Evolutionary conservation across 345 rosid species (phyloP), one percentile per base, ranked within the genome.

Genomic region (Eucalyptus cladocalyx): DNA sequence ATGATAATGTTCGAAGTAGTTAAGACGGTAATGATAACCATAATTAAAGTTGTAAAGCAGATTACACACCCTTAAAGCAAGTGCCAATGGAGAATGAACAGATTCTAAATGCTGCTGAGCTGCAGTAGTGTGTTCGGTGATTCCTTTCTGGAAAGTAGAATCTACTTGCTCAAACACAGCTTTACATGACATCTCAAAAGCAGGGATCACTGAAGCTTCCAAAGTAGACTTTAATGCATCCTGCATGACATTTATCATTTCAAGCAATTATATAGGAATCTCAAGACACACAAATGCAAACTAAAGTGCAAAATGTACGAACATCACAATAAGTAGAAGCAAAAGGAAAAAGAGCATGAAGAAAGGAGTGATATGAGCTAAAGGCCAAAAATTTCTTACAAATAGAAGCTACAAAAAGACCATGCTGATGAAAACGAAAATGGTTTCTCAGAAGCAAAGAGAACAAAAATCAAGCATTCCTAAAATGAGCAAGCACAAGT

Each of bases 101-200:
- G 97, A 92, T 81, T 97, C 98, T 65, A 95, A 93, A 10, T 94
- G 96, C 90, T 96, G 98, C 92, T 94, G 95, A 80, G 96, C 95
- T 80, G 98, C 94, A 86, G 91, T 91, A 91, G 95, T 94, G 93
- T 96, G 98, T 90, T 97, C 97, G 32, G 90, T 88, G 89, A 97
- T 93, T 92, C 98, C 99, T 91, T 94, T 95, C 92, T 94, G 97
- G 87, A 97, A 97, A 43, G 98, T 90, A 48, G 96, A 89, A 93
- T 97, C 98, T 4, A 97, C 93, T 94, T 97, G 99, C 80, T 95
- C 98, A 93, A 97, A 97, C 98, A 97, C 94, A 56, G 96, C 93
- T 93, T 94, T 95, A 93, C 98, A 97, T 30, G 99, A 93, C 93
- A 90, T 95, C 93, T 97, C 98, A 93, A 97, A 97, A 89, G 99